Evolutionary conservation across 371 early-diverging fungal species (phyloP), one percentile per base, ranked within the genome.

Genomic region (Mortierella sp.): DNA sequence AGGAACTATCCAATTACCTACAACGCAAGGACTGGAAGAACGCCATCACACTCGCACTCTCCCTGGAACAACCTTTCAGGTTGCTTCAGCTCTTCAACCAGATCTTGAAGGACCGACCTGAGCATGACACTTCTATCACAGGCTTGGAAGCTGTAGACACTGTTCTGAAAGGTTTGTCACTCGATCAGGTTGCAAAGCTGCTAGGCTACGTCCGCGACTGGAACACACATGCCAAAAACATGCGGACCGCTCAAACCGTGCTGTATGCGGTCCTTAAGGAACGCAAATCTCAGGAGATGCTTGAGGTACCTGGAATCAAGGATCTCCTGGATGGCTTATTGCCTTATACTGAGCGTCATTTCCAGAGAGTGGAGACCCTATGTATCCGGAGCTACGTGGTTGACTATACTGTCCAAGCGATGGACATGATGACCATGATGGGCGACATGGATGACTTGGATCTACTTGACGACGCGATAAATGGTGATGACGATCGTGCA

Each of bases 271-370:
- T 97, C 12, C 80, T 97, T 22, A 83, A 84, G 19, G 70, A 80
- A 29, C 90, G 88, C 54, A 80, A 85, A 24, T 79, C 88, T 6
- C 86, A 92, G 61, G 81, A 86, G 24, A 71, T 97, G 52, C 81
- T 89, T 43, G 85, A 87, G 29, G 79, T 97, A 8, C 86, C 90
- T 9, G 88, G 90, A 24, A 87, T 91, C 43, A 95, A 94, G 81
- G 94, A 95, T 82, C 50, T 93, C 19, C 67, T 94, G 39, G 93
- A 92, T 43, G 91, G 92, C 22, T 71, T 97, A 50, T 73, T 94
- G 54, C 94, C 97, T 29, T 98, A 96, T 71, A 92, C 95, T 9
- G 95, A 98, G 68, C 91, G 97, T 49, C 97, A 97, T 78, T 94
- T 89, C 74, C 85, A 86, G 60, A 90, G 94, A 50, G 82, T 95